A percentile compares a stretch with the other conserved stretches of the same genome.
These are phyloP conservation scores for Chaetomiaceae sp. DNA, from an alignment of 2,329 filamentous ascomycete species.

Conservation along the genomic window DNA sequence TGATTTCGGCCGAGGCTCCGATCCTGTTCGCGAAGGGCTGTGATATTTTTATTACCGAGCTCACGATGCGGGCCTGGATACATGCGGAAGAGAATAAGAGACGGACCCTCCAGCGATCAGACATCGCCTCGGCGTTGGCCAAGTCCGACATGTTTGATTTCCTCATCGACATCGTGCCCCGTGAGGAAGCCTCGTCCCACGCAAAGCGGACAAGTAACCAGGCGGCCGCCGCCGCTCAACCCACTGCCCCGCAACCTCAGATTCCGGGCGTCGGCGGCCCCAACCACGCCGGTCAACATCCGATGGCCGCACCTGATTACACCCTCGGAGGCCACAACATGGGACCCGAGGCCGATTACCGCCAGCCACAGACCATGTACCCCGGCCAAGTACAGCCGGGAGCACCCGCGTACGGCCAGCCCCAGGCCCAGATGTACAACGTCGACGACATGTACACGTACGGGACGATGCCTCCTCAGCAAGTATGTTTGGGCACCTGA, in stretches of 20 bases:
- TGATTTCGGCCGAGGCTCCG: conserved; percentile 97
- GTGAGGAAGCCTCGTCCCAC: conserved; percentile 84
- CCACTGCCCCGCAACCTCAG: conserved; percentile 47
- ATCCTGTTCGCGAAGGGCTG: conserved; percentile 98
- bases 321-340: conserved; percentile 60
- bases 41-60: conserved; percentile 97
- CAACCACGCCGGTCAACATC: conserved; percentile 52
- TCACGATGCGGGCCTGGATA: conserved; percentile 99
- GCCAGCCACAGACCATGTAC: conserved; percentile 76
- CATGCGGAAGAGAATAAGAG: conserved; percentile 99
- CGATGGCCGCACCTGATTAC: conserved; percentile 59
- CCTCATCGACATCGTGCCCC: conserved; percentile 95
- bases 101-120: conserved; percentile 87
- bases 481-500: conserved; percentile 51
- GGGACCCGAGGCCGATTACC: conserved; percentile 71
- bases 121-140: conserved; percentile 90
- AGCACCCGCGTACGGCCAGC: conserved; percentile 70
- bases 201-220: conserved; percentile 68
- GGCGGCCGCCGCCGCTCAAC: conserved; percentile 38
- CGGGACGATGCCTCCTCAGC: conserved; percentile 73
- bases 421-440: conserved; percentile 75
- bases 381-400: conserved; percentile 71
- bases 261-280: conserved; percentile 53
- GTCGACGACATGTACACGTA: conserved; percentile 85
- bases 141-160: conserved; percentile 99